phyloP scores from a whole-genome alignment of 176 grass and related monocot species.

The Aegilops bicornis region DNA sequence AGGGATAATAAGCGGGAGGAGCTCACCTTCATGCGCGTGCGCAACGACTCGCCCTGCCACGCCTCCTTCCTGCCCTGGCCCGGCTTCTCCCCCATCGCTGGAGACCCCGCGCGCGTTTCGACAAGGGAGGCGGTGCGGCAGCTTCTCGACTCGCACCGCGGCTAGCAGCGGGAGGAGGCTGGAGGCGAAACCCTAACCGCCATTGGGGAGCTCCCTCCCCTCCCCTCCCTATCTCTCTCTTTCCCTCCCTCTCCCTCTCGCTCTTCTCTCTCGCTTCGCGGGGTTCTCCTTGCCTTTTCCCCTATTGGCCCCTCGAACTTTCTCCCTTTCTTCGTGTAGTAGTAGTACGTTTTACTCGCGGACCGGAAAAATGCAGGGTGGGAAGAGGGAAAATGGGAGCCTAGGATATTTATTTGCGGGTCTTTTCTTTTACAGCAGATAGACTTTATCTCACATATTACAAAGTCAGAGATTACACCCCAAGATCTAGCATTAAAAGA shows the following conservation, averaged over 20 bases:
- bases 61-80: neutral
- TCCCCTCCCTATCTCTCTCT: neutral
- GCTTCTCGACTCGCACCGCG: neutral
- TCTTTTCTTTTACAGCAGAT: no score
- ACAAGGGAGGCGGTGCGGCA: neutral
- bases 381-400: neutral
- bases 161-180: neutral
- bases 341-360: neutral
- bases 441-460: no score
- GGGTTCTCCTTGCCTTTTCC: slow-evolving; percentile 8
- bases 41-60: neutral
- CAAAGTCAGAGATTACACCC: no score
- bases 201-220: slow-evolving; percentile 29
- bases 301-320: neutral
- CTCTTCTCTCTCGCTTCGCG: slow-evolving; percentile 13
- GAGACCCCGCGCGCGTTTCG: neutral
- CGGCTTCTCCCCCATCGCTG: slow-evolving; percentile 10
- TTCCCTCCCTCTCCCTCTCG: neutral
- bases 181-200: slow-evolving; percentile 44
- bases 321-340: neutral
- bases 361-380: neutral
- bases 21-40: slow-evolving; percentile 35
- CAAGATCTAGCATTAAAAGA: no score
- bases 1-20: neutral
- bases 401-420: neutral